Percentiles rank a stretch among this genome's conserved stretches.
phyloP scores from a whole-genome alignment of 1,284 basidiomycete genomes.

The Cystobasidium slooffiae region DNA sequence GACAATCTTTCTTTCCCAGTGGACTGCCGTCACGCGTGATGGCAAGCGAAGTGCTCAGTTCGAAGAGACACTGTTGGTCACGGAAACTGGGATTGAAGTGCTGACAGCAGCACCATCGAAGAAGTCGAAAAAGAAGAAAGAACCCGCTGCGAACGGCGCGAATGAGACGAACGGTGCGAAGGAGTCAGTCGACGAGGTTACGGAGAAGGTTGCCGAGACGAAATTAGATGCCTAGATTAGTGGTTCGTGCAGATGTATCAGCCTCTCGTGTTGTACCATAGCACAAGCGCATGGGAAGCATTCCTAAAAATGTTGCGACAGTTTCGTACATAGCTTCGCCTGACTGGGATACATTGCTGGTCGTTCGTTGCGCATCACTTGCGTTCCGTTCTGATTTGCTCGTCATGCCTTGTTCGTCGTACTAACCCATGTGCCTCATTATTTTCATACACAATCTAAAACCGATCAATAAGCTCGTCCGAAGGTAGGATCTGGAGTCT shows the following conservation, averaged over 20 bases:
- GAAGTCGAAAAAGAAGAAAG: slow-evolving; percentile 12
- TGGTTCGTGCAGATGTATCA: background rate
- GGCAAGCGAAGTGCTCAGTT: slow-evolving; percentile 91
- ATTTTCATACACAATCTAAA: no score
- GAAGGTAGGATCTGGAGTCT: no score
- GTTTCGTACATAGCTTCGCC: no score
- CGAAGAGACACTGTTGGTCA: slow-evolving; percentile 92
- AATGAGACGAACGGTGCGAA: background rate
- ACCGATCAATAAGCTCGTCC: no score
- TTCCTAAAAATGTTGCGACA: no score
- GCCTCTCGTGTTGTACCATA: background rate
- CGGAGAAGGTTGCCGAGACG: slow-evolving; percentile 32
- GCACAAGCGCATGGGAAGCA: background rate
- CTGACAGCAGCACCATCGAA: slow-evolving; percentile 67
- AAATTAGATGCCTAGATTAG: slow-evolving; percentile 11
- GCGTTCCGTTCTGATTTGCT: no score
- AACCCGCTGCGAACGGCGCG: background rate
- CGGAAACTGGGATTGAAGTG: slow-evolving; percentile 86
- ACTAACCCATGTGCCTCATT: no score
- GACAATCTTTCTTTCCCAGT: slow-evolving; percentile 56
- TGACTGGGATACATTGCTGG: no score
- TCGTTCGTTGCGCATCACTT: no score
- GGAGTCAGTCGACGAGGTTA: slow-evolving; percentile 22
- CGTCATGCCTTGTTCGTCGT: no score
- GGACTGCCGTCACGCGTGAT: slow-evolving; percentile 91